Conservation (phyloP, 371 early-diverging fungal genomes). For the Smittium culicis region DNA sequence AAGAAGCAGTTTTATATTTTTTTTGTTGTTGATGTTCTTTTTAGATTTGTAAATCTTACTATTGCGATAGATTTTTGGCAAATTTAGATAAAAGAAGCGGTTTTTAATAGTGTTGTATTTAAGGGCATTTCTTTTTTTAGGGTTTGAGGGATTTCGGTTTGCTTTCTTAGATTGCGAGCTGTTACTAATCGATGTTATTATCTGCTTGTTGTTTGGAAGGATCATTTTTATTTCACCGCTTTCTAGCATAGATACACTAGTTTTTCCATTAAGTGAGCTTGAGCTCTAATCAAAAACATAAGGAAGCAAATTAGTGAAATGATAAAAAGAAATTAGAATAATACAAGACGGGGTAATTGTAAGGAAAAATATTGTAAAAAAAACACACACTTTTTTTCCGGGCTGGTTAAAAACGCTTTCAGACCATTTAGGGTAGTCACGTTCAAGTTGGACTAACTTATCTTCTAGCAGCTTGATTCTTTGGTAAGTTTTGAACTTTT, state of each 20-base stretch:
- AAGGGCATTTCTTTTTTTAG: no score
- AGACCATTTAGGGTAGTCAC: constrained; percentile 28
- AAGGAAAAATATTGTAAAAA: no score
- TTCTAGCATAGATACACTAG: not conserved
- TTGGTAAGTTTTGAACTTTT: constrained; percentile 15
- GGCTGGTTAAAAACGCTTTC: constrained; percentile 28
- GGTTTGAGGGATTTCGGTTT: no score
- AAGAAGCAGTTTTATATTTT: no score
- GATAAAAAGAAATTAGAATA: not conserved
- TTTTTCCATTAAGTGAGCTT: not conserved
- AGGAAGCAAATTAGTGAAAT: not conserved
- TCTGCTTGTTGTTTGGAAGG: not conserved
- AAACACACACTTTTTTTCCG: constrained; percentile 13
- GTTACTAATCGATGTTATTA: no score
- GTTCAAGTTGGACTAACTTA: constrained; percentile 25
- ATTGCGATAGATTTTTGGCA: no score
- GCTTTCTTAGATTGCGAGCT: no score
- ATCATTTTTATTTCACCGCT: not conserved
- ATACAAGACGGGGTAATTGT: not conserved
- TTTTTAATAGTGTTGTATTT: no score
- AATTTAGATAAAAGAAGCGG: no score
- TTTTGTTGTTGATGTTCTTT: no score
- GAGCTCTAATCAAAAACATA: not conserved
- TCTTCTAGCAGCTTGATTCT: constrained; percentile 28
- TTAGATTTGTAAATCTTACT: no score